Percentiles rank a stretch among this genome's conserved stretches.
Conservation (phyloP, 345 rosid genomes). For the Hevea brasiliensis region DNA sequence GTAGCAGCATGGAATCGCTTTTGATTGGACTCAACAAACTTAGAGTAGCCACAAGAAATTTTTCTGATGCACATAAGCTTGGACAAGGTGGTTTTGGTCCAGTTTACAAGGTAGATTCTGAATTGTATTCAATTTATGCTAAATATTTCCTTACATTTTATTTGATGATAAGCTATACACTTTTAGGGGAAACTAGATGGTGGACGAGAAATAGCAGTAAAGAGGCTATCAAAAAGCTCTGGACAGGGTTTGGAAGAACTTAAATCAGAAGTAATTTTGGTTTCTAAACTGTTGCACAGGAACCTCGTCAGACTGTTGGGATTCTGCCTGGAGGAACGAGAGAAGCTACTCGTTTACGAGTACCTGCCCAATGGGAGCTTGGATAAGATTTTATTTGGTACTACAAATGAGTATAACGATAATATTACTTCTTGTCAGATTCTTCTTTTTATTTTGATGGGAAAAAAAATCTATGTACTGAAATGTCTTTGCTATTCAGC, state of each 20-base stretch:
- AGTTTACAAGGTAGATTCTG: slow-evolving; percentile 37
- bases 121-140: no score
- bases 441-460: no score
- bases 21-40: slow-evolving; percentile 29
- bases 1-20: slow-evolving; percentile 29
- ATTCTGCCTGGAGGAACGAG: slow-evolving; percentile 41
- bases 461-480: no score
- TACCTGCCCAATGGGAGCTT: slow-evolving; percentile 44
- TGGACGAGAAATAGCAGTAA: slow-evolving; percentile 39
- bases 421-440: no score
- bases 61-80: slow-evolving; percentile 35
- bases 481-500: no score
- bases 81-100: slow-evolving; percentile 52
- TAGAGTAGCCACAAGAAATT: slow-evolving; percentile 37
- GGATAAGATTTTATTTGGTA: slow-evolving; percentile 45
- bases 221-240: slow-evolving; percentile 33
- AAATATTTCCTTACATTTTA: neutral
- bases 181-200: slow-evolving; percentile 31
- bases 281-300: slow-evolving; percentile 40
- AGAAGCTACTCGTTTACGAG: slow-evolving; percentile 49
- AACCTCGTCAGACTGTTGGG: slow-evolving; percentile 49
- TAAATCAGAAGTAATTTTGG: slow-evolving; percentile 41
- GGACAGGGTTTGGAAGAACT: slow-evolving; percentile 41
- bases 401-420: no score
- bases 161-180: neutral